Evolutionary conservation across 2,329 filamentous ascomycete genomes (phyloP), one percentile per base, ranked within the genome.

Genomic region (Diaporthe citri): DNA sequence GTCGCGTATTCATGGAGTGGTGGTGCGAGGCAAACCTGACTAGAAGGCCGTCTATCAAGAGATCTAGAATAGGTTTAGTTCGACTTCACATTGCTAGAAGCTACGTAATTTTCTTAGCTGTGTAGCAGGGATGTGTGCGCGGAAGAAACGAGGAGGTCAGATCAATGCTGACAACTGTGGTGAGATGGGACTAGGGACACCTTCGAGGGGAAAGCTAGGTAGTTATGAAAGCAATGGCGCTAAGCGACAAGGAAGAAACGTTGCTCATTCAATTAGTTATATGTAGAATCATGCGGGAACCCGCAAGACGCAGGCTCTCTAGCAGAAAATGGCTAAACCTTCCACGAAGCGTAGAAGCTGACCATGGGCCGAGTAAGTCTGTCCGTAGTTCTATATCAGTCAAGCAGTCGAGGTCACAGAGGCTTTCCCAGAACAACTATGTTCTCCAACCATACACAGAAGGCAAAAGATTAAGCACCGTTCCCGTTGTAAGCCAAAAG

Each of bases 401-500:
- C 7, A 1, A 31, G 51, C 13, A 17, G 2, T 22, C 8, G 3
- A 34, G 5, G 28, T 10, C 6, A 34, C 9, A 5, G 2, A 4
- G 17, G 17, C 52, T 22, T 8, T 10, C 3, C 10, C 9, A 4
- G 8, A 56, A 34, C 52, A 56, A 41, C n/a, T 6, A 25, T 12
- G 15, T 2, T 15, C 41, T 28, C 17, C 2, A 48, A 17, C 9
- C 9, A 3, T 31, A 7, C 17, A 28, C 12, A 10, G n/a, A 2
- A 8, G 8, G 2, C 15, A 28, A 64, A 2, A 0, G 4, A 41
- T 69, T 31, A 69, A 34, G 64, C 64, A 10, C 64, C 64, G 4
- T 69, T 69, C 1, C 79, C 79, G 67, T 80, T 80, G 67, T 79
- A 80, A 28, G 78, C 78, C 72, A 79, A 36, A 59, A 79, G 55